phyloP scores from a whole-genome alignment of 305 asterid genomes.

The Solanum chacoense region DNA sequence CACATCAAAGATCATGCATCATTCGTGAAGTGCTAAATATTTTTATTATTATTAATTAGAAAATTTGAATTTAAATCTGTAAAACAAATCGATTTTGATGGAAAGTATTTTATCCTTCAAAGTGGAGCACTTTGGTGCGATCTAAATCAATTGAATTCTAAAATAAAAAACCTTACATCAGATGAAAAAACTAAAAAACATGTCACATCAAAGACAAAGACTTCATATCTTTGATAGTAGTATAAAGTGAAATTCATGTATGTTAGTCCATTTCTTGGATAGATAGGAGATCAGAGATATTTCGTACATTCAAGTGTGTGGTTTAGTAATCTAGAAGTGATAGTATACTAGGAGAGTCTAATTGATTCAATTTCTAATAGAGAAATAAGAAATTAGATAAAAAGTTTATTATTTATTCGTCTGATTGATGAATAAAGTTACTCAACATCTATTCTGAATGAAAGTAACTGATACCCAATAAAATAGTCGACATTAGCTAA shows the following conservation, averaged over 20 bases:
- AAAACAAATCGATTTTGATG: not conserved
- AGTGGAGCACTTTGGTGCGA: not conserved
- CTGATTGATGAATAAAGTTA: not conserved
- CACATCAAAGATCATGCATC: not conserved
- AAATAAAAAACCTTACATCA: not conserved
- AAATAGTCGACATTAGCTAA: not conserved
- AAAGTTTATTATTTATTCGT: not conserved
- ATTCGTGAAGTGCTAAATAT: no score
- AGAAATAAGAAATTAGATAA: no score
- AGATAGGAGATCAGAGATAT: not conserved
- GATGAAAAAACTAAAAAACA: not conserved
- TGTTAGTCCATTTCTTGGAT: not conserved
- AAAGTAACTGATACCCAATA: not conserved
- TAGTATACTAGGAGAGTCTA: not conserved
- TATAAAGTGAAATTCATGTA: not conserved
- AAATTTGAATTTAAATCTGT: not conserved
- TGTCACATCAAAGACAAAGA: not conserved
- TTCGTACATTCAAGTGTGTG: not conserved
- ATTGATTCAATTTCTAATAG: not conserved
- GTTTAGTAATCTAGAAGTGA: not conserved
- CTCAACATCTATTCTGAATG: not conserved
- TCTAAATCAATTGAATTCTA: not conserved
- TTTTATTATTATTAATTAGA: not conserved
- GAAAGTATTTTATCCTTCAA: not conserved
- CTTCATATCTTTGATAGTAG: not conserved